Evolutionary conservation across 179 eudicot species (phyloP), one percentile per base, ranked within the genome.

Genomic region (Beta corolliflora): DNA sequence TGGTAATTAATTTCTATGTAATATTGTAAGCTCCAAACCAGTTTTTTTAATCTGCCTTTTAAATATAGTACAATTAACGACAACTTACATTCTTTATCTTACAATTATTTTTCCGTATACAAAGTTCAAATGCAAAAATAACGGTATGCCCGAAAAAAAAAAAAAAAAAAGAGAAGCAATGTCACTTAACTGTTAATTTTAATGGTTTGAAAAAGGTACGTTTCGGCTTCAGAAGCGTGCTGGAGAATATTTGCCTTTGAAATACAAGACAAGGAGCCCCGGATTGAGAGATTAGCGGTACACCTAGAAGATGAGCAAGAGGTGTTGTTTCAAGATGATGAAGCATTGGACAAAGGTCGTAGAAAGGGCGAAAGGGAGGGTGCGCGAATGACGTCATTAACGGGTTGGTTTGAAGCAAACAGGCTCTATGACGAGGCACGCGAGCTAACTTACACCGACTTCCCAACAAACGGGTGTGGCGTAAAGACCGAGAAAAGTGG

Each of bases 221-320:
- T 81, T 0, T 83, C 84, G 0, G 53, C 83, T 0, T 81, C 76
- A 9, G 83, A 85, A 41, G 81, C 85, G 6, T 15, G 67, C 4
- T 85, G 86, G 86, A 19, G 83, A 5, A 78, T 85, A 1, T 85
- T 80, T 18, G 29, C 9, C 8, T 82, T 80, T 71, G 69, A 74
- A 0, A 75, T 83, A 0, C 77, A 85, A 3, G 70, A 61, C 9
- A 53, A 52, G 1, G 25, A 54, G 0, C 77, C 61, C 3, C 1
- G 4, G 0, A 76, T 84, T 4, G 16, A 71, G 58, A 36, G 74
- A 2, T 12, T 83, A 5, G 25, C 25, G 4, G 60, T 65, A 3
- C 81, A 80, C 60, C 14, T 84, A 0, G 45, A 74, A 2, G 5
- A 41, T 11, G 18, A 54, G 6, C 79, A 75, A 14, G 11, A 61